These are phyloP conservation scores for Raddia distichophylla DNA, from an alignment of 176 grass and related monocot species.

Conservation along the genomic window DNA sequence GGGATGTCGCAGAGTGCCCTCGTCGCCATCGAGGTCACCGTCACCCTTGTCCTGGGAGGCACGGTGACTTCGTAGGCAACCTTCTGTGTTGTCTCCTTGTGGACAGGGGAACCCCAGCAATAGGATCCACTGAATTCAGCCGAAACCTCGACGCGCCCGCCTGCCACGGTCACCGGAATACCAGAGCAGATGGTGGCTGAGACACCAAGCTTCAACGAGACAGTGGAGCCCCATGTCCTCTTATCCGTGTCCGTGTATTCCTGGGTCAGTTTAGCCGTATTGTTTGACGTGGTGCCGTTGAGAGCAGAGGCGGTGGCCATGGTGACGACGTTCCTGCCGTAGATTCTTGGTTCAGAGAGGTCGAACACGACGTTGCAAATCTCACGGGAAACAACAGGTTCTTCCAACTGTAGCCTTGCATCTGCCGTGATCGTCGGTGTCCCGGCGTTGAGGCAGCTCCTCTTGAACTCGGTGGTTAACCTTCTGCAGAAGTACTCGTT, in stretches of 20 bases:
- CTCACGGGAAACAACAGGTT: background rate
- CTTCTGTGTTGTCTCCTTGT: background rate
- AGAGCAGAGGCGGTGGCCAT: background rate
- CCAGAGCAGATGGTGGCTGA: background rate
- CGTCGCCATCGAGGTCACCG: background rate
- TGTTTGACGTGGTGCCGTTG: background rate
- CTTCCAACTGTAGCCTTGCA: background rate
- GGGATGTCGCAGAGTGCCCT: constrained; percentile 12
- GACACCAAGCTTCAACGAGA: background rate
- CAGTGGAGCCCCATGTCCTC: background rate
- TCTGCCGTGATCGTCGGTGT: background rate
- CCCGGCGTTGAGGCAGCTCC: background rate
- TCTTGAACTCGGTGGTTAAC: background rate
- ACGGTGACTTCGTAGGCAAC: background rate
- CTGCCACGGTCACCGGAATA: background rate
- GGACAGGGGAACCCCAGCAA: background rate
- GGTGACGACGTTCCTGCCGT: background rate
- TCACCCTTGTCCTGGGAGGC: constrained; percentile 18
- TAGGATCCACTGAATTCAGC: background rate
- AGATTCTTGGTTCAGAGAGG: background rate
- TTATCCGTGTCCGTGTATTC: background rate
- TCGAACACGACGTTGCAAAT: constrained; percentile 24
- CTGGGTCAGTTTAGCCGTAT: background rate
- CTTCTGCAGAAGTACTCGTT: constrained; percentile 13
- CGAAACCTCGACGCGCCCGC: background rate